Conservation (phyloP, 2,329 filamentous ascomycete genomes). For the Botrytis sinoallii region DNA sequence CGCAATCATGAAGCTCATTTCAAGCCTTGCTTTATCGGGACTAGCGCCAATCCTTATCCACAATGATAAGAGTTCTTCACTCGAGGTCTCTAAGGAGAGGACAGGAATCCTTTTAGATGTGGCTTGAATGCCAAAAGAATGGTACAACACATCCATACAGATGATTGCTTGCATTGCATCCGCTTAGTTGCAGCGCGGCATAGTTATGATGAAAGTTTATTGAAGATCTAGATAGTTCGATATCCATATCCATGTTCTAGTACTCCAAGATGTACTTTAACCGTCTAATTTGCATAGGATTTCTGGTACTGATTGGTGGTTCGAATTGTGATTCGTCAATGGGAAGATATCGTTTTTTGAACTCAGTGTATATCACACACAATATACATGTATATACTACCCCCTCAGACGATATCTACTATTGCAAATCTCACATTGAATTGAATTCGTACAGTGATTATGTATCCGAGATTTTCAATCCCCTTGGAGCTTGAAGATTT, state of each 20-base stretch:
- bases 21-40: background rate
- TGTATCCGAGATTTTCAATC: background rate
- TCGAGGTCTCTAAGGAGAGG: background rate
- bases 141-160: slow-evolving; percentile 8
- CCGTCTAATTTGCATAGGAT: background rate
- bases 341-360: background rate
- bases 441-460: background rate
- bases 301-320: background rate
- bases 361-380: background rate
- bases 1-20: slow-evolving; percentile 11
- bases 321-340: background rate
- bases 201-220: background rate
- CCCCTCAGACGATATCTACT: background rate
- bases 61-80: slow-evolving; percentile 9
- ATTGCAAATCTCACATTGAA: background rate
- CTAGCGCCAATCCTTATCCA: background rate
- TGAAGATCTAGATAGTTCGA: background rate
- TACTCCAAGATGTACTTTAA: background rate
- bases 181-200: slow-evolving; percentile 15
- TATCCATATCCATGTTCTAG: background rate
- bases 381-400: no score
- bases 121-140: background rate
- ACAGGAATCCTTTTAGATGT: background rate
- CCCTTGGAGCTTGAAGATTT: background rate
- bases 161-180: slow-evolving; percentile 19